Base-by-base conservation (phyloP, 2,329 filamentous ascomycete species). In the Hysterium pulicare region DNA sequence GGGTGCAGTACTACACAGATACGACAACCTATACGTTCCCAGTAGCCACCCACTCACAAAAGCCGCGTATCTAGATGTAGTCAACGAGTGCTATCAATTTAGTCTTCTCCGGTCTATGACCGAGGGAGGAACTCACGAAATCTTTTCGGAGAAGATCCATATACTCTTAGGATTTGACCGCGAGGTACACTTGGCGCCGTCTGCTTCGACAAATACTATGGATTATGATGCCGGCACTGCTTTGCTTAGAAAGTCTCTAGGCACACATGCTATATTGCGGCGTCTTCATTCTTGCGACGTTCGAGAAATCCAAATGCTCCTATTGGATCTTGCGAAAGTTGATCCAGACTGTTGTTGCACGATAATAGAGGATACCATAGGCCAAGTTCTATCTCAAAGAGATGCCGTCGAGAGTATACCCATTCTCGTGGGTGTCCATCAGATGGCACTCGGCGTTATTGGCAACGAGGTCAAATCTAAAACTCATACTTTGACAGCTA, bases 31-130 rank as follows among this genome's bases (percentile, higher is more conserved):
- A n/a, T 44, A 30, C 32, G 10, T 10, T 19, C 8, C 21, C 10
- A 42, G 47, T 35, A 30, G 34, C 8, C 71, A 67, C 38, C 50
- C 62, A 1, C 57, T 68, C 20, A 58, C 61, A 6, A 59, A 58
- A 44, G 55, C 61, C 3, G 61, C 64, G 5, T 67, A 66, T 36
- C 47, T 70, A 2, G 68, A 71, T 31, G 46, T 70, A 11, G 39
- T 62, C 19, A 58, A 53, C 41, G 40, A 57, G 1, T 64, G 57
- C 33, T 58, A 55, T 3, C 49, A 55, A 44, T 28, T 51, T 5
- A 46, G 58, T 16, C 42, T 58, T 3, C 40, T 55, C 48, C 42
- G 49, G 40, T 11, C 38, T 58, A 8, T n/a, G 40, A 8, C 44
- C 50, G 17, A 62, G 59, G 59, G 38, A 41, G 16, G 38, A 46